Conservation (phyloP, 768 basidiomycete genomes). For the Boletus bicolor region DNA sequence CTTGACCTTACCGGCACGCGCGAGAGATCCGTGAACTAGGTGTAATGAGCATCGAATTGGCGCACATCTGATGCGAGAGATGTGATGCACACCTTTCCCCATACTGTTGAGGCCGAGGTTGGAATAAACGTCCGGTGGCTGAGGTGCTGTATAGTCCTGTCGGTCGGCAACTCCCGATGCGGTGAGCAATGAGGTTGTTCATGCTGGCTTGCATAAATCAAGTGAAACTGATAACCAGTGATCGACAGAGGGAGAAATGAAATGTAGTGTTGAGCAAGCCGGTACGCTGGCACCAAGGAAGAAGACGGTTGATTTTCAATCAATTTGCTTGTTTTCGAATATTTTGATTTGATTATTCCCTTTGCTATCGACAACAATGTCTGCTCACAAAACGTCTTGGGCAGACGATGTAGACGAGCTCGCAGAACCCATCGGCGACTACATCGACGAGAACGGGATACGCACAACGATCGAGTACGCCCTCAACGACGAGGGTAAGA, state of each 20-base stretch:
- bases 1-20: slow-evolving; percentile 99
- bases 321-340: slow-evolving; percentile 10
- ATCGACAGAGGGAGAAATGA: not conserved
- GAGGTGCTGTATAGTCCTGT: slow-evolving; percentile 41
- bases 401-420: slow-evolving; percentile 84
- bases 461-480: slow-evolving; percentile 80
- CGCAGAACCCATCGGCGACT: slow-evolving; percentile 60
- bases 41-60: not conserved
- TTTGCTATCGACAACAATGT: slow-evolving; percentile 17
- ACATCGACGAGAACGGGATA: slow-evolving; percentile 81
- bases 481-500: slow-evolving; percentile 90
- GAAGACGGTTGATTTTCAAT: not conserved
- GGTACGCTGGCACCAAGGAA: no score
- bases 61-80: not conserved
- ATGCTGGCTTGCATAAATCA: not conserved
- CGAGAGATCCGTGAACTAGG: slow-evolving; percentile 97
- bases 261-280: no score
- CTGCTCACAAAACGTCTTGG: slow-evolving; percentile 68
- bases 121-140: slow-evolving; percentile 30
- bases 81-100: slow-evolving; percentile 57
- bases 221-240: not conserved
- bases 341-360: slow-evolving; percentile 17
- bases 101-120: slow-evolving; percentile 50
- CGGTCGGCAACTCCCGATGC: slow-evolving; percentile 28
- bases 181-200: not conserved